Conservation (phyloP, 345 rosid genomes). For the Eucalyptus camaldulensis region DNA sequence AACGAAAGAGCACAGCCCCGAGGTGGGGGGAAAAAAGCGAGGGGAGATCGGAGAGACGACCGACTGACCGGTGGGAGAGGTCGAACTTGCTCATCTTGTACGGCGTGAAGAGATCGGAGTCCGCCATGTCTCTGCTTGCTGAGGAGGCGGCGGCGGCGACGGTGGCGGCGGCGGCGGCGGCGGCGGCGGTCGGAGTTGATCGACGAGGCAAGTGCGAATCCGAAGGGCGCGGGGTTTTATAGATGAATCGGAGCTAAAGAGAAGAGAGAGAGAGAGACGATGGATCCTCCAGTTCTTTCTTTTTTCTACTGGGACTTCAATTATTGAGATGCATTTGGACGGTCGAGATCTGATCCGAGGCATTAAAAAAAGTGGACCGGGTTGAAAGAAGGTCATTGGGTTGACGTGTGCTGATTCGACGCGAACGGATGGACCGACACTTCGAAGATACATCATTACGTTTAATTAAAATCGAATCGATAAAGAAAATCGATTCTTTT, state of each 20-base stretch:
- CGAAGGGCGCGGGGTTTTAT: not conserved
- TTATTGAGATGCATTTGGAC: not conserved
- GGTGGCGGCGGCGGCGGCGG: not conserved
- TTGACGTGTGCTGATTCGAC: not conserved
- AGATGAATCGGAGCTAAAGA: not conserved
- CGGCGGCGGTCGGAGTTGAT: not conserved
- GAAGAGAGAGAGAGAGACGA: not conserved
- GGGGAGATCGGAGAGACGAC: not conserved
- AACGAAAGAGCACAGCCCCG: not conserved
- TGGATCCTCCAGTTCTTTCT: not conserved
- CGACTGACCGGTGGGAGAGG: conserved; percentile 61
- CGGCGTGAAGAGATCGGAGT: conserved; percentile 39
- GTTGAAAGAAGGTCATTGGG: not conserved
- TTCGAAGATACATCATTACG: not conserved
- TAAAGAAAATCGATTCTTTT: not conserved
- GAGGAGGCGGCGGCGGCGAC: not conserved
- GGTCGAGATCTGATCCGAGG: not conserved
- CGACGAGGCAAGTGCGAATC: not conserved
- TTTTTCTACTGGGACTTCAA: not conserved
- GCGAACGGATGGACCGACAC: not conserved
- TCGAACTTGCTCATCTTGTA: conserved; percentile 69
- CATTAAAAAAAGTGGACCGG: not conserved
- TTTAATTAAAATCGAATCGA: not conserved
- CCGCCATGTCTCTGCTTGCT: not conserved
- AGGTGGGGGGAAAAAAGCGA: not conserved